Evolutionary conservation across 495 filamentous ascomycete genomes (phyloP).

Genomic region (Letharia columbiana): DNA sequence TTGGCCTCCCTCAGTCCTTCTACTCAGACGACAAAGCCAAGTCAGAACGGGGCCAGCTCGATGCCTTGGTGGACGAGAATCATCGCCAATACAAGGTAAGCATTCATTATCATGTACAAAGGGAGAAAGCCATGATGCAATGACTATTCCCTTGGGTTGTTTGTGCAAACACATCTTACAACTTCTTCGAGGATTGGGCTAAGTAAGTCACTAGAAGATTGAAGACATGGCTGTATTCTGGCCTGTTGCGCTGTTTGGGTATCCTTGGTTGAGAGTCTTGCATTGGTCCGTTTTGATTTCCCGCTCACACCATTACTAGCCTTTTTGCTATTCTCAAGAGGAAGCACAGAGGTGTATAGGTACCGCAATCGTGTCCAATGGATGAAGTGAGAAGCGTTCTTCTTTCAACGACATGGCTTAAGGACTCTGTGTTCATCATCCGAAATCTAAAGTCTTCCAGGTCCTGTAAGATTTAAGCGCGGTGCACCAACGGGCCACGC

Average conservation of each 20-base stretch:
- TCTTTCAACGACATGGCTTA: too few relatives aligned
- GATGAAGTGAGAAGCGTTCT: too few relatives aligned
- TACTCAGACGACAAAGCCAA: not conserved
- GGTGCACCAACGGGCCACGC: too few relatives aligned
- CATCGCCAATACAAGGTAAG: not conserved
- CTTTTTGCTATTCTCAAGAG: too few relatives aligned
- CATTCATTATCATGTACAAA: not conserved
- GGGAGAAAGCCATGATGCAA: not conserved
- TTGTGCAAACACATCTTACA: not conserved
- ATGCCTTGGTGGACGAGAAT: not conserved
- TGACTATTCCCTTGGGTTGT: not conserved
- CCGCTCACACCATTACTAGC: too few relatives aligned
- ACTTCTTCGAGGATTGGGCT: not conserved
- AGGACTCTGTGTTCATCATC: too few relatives aligned
- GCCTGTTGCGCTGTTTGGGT: not conserved
- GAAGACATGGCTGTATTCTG: not conserved
- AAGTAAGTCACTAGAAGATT: not conserved
- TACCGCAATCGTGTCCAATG: too few relatives aligned
- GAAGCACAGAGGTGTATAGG: too few relatives aligned
- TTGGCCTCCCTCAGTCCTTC: not conserved
- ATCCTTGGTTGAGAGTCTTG: not conserved
- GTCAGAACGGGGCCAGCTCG: too few relatives aligned
- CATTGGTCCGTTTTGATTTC: not conserved
- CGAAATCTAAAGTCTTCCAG: too few relatives aligned
- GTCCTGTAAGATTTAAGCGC: too few relatives aligned